phyloP scores from a whole-genome alignment of 1,284 basidiomycete species.

The Peniophora sp. region DNA sequence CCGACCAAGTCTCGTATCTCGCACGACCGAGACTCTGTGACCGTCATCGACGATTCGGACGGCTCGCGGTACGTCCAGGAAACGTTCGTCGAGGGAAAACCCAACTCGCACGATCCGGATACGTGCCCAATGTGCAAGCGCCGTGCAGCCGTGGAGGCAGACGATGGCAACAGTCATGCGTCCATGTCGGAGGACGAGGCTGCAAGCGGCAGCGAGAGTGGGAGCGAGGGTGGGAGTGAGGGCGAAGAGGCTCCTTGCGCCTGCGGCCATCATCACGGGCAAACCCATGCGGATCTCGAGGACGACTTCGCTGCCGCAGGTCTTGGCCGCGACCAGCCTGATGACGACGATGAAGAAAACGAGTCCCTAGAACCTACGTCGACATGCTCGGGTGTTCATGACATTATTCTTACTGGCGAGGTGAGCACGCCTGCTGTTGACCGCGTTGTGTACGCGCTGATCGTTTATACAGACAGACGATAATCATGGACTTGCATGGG shows the following conservation, averaged over 20 bases:
- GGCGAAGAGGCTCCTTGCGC: not conserved
- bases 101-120: conserved; percentile 32
- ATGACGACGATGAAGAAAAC: conserved; percentile 8
- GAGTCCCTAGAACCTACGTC: conserved; percentile 11
- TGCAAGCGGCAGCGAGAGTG: not conserved
- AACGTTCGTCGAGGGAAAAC: conserved; percentile 24
- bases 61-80: conserved; percentile 24
- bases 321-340: conserved; percentile 4
- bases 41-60: conserved; percentile 9
- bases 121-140: conserved; percentile 26
- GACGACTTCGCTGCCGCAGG: conserved; percentile 13
- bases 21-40: conserved; percentile 8
- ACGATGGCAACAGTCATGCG: not conserved
- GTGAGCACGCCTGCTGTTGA: conserved; percentile 19
- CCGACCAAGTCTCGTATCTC: conserved; percentile 19
- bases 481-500: conserved; percentile 52
- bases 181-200: not conserved
- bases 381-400: conserved; percentile 43
- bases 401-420: conserved; percentile 52
- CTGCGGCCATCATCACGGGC: no score
- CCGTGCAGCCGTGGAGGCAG: not conserved
- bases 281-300: conserved; percentile 10
- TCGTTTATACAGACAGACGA: conserved; percentile 35
- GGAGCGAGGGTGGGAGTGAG: not conserved
- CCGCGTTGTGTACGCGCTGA: conserved; percentile 5